Percentiles rank a stretch among this genome's conserved stretches.
These are phyloP conservation scores for Moricandia moricandioides DNA, from an alignment of 345 rosid genomes.

Conservation along the genomic window DNA sequence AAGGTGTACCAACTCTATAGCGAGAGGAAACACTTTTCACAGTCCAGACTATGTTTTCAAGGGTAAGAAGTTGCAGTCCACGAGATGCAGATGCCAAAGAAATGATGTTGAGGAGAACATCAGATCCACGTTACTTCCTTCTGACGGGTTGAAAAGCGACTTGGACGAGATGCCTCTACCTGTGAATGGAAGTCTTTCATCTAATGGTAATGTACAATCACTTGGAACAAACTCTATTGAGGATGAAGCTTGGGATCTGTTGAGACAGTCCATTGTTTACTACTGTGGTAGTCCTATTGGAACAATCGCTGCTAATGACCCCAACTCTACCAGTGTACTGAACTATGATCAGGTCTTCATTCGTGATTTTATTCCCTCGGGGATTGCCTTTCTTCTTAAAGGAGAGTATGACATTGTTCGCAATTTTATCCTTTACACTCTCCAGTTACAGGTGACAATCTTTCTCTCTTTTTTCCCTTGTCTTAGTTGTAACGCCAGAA, in stretches of 20 bases:
- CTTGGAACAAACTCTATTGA: conserved; percentile 48
- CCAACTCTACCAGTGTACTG: conserved; percentile 52
- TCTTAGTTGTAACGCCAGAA: neutral
- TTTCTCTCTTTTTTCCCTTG: neutral
- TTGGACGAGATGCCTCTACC: conserved; percentile 34
- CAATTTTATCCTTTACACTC: conserved; percentile 86
- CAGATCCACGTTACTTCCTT: conserved; percentile 32
- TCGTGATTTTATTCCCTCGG: conserved; percentile 84
- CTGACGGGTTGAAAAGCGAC: conserved; percentile 40
- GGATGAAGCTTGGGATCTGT: conserved; percentile 87
- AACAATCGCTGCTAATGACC: conserved; percentile 93
- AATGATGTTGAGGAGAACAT: conserved; percentile 48
- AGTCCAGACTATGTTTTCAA: conserved; percentile 4
- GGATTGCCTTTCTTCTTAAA: conserved; percentile 86
- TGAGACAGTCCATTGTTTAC: conserved; percentile 65
- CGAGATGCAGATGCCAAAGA: conserved; percentile 53
- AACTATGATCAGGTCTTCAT: conserved; percentile 95
- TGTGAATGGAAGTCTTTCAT: conserved; percentile 33
- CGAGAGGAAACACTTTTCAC: conserved; percentile 11
- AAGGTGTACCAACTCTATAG: conserved; percentile 8
- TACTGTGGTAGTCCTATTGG: conserved; percentile 89
- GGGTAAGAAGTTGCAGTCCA: conserved; percentile 24
- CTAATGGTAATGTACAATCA: conserved; percentile 37
- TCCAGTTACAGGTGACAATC: conserved; percentile 78
- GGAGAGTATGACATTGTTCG: conserved; percentile 91